Percentiles rank a stretch among this genome's conserved stretches.
phyloP scores from a whole-genome alignment of 257 asterid species.

The Penstemon davidsonii region DNA sequence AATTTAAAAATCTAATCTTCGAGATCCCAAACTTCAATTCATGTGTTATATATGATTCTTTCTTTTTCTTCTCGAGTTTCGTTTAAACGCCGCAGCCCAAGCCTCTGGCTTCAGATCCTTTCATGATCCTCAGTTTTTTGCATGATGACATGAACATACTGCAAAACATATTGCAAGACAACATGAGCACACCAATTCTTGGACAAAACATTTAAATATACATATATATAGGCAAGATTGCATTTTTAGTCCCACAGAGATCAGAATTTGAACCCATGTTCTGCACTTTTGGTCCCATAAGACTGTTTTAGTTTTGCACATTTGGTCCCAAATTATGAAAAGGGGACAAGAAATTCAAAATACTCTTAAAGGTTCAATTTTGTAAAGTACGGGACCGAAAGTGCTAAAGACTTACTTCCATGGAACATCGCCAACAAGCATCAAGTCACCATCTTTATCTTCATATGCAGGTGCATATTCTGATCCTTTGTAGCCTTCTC shows the following conservation, averaged over 20 bases:
- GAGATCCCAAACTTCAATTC: conserved; percentile 59
- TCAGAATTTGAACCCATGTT: too few species aligned
- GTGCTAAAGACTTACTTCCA: conserved; percentile 52
- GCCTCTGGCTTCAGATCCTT: conserved; percentile 76
- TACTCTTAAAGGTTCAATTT: not conserved
- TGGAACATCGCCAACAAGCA: conserved; percentile 96
- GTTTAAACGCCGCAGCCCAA: conserved; percentile 51
- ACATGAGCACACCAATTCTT: conserved; percentile 18
- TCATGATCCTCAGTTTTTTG: conserved; percentile 80
- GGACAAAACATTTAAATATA: too few species aligned
- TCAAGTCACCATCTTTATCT: conserved; percentile 89
- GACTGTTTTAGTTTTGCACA: too few species aligned
- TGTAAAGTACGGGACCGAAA: too few species aligned
- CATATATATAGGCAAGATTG: too few species aligned
- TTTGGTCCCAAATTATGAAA: too few species aligned
- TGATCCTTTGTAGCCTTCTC: conserved; percentile 87
- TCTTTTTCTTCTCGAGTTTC: conserved; percentile 11
- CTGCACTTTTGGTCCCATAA: too few species aligned
- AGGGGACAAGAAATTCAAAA: not conserved
- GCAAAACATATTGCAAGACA: conserved; percentile 28
- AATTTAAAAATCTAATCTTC: conserved; percentile 40
- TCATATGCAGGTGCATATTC: conserved; percentile 92
- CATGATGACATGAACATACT: conserved; percentile 81
- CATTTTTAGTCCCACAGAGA: too few species aligned
- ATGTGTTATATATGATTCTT: conserved; percentile 20